Conservation (phyloP, 805 yeast genomes). For the Lachancea quebecensis region DNA sequence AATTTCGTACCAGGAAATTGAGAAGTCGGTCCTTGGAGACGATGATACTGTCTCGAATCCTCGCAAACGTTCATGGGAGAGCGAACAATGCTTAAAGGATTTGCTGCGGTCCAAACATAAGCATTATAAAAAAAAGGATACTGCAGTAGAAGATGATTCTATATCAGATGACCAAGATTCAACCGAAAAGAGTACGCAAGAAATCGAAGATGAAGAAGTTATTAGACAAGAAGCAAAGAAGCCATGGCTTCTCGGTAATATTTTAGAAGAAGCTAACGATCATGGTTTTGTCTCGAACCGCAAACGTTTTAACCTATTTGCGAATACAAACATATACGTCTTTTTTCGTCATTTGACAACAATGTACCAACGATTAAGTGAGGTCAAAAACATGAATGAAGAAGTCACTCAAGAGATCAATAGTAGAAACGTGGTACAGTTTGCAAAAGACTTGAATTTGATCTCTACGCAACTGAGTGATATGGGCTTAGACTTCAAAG, state of each 20-base stretch:
- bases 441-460: slow-evolving; percentile 82
- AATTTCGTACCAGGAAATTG: slow-evolving; percentile 43
- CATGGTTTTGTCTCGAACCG: slow-evolving; percentile 35
- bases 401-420: slow-evolving; percentile 69
- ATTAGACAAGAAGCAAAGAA: slow-evolving; percentile 26
- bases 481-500: slow-evolving; percentile 66
- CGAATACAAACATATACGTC: slow-evolving; percentile 81
- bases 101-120: slow-evolving; percentile 42
- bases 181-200: slow-evolving; percentile 24
- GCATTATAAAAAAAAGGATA: slow-evolving; percentile 16
- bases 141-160: slow-evolving; percentile 17
- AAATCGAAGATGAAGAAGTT: slow-evolving; percentile 22
- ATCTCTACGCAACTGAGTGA: slow-evolving; percentile 75
- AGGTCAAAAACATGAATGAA: slow-evolving; percentile 64
- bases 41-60: neutral
- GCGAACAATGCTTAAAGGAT: slow-evolving; percentile 50
- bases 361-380: slow-evolving; percentile 70
- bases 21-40: slow-evolving; percentile 23
- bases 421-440: slow-evolving; percentile 55
- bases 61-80: slow-evolving; percentile 34
- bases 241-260: slow-evolving; percentile 32
- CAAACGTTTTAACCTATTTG: slow-evolving; percentile 67
- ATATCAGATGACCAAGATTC: slow-evolving; percentile 25
- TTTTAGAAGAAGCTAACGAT: slow-evolving; percentile 27
- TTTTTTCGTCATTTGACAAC: slow-evolving; percentile 82